Conservation (phyloP, 495 filamentous ascomycete genomes). For the Xylaria longipes region DNA sequence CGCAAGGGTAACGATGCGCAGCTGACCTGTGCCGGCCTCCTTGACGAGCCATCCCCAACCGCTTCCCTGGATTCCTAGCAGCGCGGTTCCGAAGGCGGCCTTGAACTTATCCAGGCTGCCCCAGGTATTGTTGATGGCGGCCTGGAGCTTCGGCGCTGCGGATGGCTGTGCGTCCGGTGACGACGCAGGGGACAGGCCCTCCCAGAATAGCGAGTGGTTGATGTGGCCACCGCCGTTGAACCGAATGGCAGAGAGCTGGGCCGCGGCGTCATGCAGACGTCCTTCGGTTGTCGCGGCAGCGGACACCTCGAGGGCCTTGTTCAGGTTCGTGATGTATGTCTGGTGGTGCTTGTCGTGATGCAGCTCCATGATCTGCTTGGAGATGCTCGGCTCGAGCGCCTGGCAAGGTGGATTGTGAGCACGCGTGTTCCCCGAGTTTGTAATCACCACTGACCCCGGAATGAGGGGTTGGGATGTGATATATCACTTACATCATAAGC, state of each 20-base stretch:
- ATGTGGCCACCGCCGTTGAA: constrained; percentile 93
- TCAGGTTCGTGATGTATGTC: constrained; percentile 75
- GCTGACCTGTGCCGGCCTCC: constrained; percentile 74
- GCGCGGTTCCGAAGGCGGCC: constrained; percentile 75
- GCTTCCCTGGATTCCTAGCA: constrained; percentile 60
- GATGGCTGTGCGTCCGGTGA: constrained; percentile 52
- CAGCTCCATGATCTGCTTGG: constrained; percentile 93
- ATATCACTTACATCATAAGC: constrained; percentile 27
- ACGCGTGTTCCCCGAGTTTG: background rate
- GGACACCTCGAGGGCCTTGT: constrained; percentile 63
- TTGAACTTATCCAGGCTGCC: constrained; percentile 76
- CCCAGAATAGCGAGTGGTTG: constrained; percentile 94
- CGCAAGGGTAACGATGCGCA: constrained; percentile 82
- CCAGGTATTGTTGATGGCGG: constrained; percentile 67
- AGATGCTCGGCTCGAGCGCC: constrained; percentile 90
- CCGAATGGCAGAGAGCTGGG: constrained; percentile 80
- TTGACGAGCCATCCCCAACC: constrained; percentile 93
- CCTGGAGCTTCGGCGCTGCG: constrained; percentile 63
- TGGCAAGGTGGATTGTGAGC: constrained; percentile 28
- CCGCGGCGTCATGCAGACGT: constrained; percentile 60
- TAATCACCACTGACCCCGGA: background rate
- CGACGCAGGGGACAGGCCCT: constrained; percentile 79
- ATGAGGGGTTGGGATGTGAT: background rate
- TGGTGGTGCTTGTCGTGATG: constrained; percentile 77
- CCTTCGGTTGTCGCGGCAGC: constrained; percentile 56